Conservation (phyloP, 140 eudicot species). For the Flaveria floridana region DNA sequence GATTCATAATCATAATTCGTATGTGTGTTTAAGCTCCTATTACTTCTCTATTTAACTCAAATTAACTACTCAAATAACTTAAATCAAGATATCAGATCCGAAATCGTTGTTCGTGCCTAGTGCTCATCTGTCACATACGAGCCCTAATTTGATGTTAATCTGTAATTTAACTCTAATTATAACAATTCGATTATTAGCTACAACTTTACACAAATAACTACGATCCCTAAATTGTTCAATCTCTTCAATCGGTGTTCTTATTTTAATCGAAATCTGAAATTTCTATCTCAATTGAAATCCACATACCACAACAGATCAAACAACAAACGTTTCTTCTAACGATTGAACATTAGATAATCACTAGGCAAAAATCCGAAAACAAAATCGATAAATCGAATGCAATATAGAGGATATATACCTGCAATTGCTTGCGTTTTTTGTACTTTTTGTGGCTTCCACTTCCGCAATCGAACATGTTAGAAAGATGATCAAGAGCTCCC, state of each 20-base stretch:
- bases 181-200: not conserved
- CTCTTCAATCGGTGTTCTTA: no score
- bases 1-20: not conserved
- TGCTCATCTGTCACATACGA: not conserved
- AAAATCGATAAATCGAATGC: not conserved
- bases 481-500: conserved; percentile 75
- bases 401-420: conserved; percentile 35
- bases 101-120: not conserved
- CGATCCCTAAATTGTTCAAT: not conserved
- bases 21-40: not conserved
- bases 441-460: conserved; percentile 42
- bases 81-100: not conserved
- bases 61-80: not conserved
- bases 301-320: not conserved
- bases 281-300: no score
- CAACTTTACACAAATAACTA: not conserved
- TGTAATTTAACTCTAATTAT: not conserved
- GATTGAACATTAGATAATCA: no score
- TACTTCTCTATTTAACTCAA: no score
- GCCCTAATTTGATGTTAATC: not conserved
- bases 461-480: conserved; percentile 58
- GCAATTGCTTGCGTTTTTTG: conserved; percentile 66
- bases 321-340: not conserved
- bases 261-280: no score
- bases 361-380: not conserved